phyloP scores from a whole-genome alignment of 2,329 filamentous ascomycete species.

The Fusarium sp. region DNA sequence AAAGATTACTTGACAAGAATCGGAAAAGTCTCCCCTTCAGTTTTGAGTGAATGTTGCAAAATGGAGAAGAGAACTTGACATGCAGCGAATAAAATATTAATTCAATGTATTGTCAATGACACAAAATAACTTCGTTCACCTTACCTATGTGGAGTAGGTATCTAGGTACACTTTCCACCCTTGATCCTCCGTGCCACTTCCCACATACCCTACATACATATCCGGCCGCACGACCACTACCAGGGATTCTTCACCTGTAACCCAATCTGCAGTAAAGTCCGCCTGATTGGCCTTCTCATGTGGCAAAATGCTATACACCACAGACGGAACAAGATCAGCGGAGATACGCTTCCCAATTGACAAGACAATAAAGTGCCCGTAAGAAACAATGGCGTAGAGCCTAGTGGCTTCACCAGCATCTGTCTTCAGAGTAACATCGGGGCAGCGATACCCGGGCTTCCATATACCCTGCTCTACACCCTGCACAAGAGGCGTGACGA shows the following conservation, averaged over 20 bases:
- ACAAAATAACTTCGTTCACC: neutral
- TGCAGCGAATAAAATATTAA: no score
- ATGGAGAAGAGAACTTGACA: no score
- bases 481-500: constrained; percentile 16
- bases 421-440: constrained; percentile 4
- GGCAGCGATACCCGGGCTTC: constrained; percentile 32
- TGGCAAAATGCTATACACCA: constrained; percentile 2
- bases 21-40: accelerated
- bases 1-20: no score
- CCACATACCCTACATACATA: constrained; percentile 37
- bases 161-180: constrained; percentile 25
- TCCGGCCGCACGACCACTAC: constrained; percentile 33
- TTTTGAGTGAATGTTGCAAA: accelerated
- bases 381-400: constrained; percentile 3
- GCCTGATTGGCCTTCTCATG: neutral
- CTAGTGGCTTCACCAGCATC: neutral
- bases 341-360: neutral
- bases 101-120: no score
- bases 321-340: neutral
- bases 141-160: neutral
- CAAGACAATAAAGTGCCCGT: constrained; percentile 8
- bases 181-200: neutral
- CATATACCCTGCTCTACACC: constrained; percentile 12
- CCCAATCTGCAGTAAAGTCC: constrained; percentile 19
- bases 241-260: neutral